phyloP scores from a whole-genome alignment of 2,329 filamentous ascomycete genomes.

The Ophiostoma quercus region DNA sequence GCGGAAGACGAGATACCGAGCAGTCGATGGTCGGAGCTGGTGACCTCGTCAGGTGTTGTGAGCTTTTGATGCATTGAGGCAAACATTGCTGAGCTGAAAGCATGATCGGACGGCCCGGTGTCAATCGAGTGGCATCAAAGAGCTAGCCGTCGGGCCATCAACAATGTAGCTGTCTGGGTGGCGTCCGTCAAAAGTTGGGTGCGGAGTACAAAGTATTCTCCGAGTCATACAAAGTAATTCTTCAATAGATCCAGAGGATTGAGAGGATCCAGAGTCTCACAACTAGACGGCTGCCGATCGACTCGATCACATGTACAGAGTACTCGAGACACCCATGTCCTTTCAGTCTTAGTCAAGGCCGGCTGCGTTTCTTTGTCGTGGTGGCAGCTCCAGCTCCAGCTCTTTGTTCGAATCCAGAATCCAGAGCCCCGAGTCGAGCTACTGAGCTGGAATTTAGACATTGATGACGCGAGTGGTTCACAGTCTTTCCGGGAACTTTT shows the following conservation, averaged over 20 bases:
- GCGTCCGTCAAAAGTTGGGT: background rate
- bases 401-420: conserved; percentile 4
- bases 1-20: background rate
- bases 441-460: background rate
- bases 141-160: background rate
- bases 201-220: too few relatives aligned
- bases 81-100: background rate
- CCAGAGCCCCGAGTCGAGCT: background rate
- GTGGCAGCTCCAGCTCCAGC: background rate
- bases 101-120: background rate
- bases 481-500: background rate
- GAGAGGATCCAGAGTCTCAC: background rate
- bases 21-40: background rate
- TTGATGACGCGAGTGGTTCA: background rate
- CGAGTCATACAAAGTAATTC: too few relatives aligned
- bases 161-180: background rate
- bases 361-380: background rate
- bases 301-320: background rate
- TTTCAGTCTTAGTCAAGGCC: background rate
- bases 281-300: background rate
- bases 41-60: background rate
- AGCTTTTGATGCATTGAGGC: background rate
- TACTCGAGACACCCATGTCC: background rate
- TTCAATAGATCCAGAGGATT: background rate
- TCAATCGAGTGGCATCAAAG: background rate